These are phyloP conservation scores for Coemansia sp. DNA, from an alignment of 192 early-diverging fungal genomes.

Conservation along the genomic window DNA sequence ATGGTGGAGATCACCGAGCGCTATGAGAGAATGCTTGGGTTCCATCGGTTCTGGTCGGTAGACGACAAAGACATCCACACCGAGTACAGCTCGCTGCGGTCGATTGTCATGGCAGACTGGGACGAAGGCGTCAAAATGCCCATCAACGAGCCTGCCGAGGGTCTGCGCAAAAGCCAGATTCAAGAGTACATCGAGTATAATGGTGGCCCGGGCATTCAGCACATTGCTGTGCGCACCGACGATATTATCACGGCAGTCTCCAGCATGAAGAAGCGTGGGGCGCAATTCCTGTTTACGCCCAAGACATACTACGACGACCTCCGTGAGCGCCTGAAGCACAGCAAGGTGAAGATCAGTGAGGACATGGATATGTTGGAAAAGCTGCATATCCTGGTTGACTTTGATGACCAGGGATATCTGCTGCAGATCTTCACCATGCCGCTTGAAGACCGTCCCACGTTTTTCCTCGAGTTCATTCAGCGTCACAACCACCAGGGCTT, in stretches of 20 bases:
- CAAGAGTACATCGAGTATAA: conserved; percentile 62
- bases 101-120: conserved; percentile 93
- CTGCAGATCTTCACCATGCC: conserved; percentile 93
- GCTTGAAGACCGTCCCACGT: conserved; percentile 90
- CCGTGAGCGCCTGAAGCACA: conserved; percentile 65
- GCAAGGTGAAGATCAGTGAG: conserved; percentile 73
- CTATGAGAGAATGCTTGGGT: conserved; percentile 90
- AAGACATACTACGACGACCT: conserved; percentile 85
- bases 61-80: conserved; percentile 96
- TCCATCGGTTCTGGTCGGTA: conserved; percentile 98
- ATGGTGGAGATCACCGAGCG: conserved; percentile 82
- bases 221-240: conserved; percentile 89
- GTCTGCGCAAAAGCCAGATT: conserved; percentile 94
- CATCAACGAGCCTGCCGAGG: conserved; percentile 94
- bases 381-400: conserved; percentile 91
- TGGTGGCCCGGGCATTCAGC: conserved; percentile 79
- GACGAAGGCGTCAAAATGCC: conserved; percentile 93
- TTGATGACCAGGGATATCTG: conserved; percentile 94
- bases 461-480: conserved; percentile 98
- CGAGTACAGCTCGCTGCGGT: conserved; percentile 90
- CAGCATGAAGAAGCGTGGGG: conserved; percentile 80
- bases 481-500: conserved; percentile 89
- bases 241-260: conserved; percentile 82
- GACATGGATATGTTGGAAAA: conserved; percentile 78
- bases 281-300: conserved; percentile 86